Evolutionary conservation across 164 flowering plant species (phyloP).

Genomic region (Magnolia officinalis): DNA sequence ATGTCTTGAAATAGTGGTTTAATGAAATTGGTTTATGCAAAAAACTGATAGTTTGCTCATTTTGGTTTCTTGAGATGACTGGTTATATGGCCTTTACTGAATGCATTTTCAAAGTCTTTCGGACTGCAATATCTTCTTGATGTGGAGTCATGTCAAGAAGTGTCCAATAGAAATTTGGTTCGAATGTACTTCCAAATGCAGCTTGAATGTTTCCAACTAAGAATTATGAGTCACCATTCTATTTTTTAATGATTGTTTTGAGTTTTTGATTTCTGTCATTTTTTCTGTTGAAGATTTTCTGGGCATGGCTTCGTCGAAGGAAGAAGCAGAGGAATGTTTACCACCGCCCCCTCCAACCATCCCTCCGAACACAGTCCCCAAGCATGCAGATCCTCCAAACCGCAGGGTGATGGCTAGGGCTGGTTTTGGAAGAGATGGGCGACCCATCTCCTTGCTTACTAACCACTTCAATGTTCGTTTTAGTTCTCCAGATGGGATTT

Average conservation of each 20-base stretch:
- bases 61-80: no score
- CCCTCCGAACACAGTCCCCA: slow-evolving; percentile 56
- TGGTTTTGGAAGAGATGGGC: slow-evolving; percentile 62
- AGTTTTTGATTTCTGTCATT: neutral
- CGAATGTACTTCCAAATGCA: neutral
- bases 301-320: neutral
- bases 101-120: neutral
- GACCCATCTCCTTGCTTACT: slow-evolving; percentile 49
- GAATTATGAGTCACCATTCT: no score
- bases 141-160: neutral
- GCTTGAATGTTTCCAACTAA: no score
- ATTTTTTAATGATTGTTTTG: no score
- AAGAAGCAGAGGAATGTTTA: slow-evolving; percentile 1
- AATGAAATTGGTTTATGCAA: no score
- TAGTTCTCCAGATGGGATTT: slow-evolving; percentile 46
- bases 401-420: slow-evolving; percentile 61
- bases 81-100: neutral
- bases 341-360: slow-evolving; percentile 52
- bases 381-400: slow-evolving; percentile 18
- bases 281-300: neutral
- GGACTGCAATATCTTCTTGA: neutral
- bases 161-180: neutral
- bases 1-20: no score
- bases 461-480: slow-evolving; percentile 78
- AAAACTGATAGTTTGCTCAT: no score